These are phyloP conservation scores for Mycosarcoma mackinlayi DNA, from an alignment of 1,284 basidiomycete species.

Conservation along the genomic window DNA sequence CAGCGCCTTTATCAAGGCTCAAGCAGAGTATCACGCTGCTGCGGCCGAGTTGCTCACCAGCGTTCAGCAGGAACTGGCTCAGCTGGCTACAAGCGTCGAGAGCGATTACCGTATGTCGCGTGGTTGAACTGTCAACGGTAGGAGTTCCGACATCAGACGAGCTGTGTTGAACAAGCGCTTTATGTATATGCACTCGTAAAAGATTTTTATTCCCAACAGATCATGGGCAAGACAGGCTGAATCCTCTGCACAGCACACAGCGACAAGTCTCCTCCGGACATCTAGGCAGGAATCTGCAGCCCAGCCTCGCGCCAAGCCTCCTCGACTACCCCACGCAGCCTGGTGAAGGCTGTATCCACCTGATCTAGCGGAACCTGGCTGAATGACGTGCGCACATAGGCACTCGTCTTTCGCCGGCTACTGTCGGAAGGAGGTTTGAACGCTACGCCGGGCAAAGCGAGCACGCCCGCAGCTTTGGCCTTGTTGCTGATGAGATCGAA, in stretches of 20 bases:
- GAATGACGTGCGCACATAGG: slow-evolving; percentile 64
- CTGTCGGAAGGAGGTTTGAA: slow-evolving; percentile 48
- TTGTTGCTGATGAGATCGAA: slow-evolving; percentile 79
- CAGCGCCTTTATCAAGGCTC: slow-evolving; percentile 88
- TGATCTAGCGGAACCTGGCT: slow-evolving; percentile 56
- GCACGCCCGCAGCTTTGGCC: slow-evolving; percentile 83
- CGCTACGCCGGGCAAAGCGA: slow-evolving; percentile 82
- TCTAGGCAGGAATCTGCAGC: slow-evolving; percentile 20
- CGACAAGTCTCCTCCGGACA: no score
- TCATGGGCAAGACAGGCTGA: no score
- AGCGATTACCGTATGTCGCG: slow-evolving; percentile 79
- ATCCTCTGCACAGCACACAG: no score
- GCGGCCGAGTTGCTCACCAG: slow-evolving; percentile 76
- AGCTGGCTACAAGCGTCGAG: slow-evolving; percentile 87
- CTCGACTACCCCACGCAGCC: slow-evolving; percentile 55
- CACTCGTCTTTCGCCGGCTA: slow-evolving; percentile 11
- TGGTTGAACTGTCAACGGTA: slow-evolving; percentile 17
- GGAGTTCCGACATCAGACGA: no score
- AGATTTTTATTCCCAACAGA: not conserved
- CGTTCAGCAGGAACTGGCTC: slow-evolving; percentile 89
- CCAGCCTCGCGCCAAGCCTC: slow-evolving; percentile 60
- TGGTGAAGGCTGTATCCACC: slow-evolving; percentile 52
- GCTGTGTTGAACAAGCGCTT: not conserved
- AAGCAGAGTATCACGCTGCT: slow-evolving; percentile 84
- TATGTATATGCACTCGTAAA: slow-evolving; percentile 3